Evolutionary conservation across 306 rosid species (phyloP).

Genomic region (Cucurbita argyrosperma): DNA sequence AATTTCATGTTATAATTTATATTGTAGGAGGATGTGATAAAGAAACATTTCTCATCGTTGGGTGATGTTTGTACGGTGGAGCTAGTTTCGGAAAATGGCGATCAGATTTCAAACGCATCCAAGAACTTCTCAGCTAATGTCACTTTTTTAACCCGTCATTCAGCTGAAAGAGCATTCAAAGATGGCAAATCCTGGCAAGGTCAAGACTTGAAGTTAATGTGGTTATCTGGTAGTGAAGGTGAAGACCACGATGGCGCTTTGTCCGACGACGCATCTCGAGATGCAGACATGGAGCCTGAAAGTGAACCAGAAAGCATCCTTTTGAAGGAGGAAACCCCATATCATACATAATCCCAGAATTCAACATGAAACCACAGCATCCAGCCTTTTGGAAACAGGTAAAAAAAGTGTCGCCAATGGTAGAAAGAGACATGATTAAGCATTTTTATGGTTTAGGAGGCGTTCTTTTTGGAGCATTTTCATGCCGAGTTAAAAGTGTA

Average conservation of each 20-base stretch:
- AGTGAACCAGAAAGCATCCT: neutral
- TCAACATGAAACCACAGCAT: neutral
- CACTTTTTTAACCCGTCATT: constrained; percentile 1
- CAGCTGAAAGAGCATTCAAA: constrained; percentile 6
- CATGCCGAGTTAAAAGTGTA: constrained; percentile 5
- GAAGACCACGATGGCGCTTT: neutral
- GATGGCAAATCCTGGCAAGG: neutral
- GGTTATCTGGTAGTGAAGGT: neutral
- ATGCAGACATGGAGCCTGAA: constrained; percentile 3
- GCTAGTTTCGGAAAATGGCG: constrained; percentile 24
- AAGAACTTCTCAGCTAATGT: neutral
- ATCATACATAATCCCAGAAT: neutral
- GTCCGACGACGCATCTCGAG: neutral
- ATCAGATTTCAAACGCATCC: constrained; percentile 31
- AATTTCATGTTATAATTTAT: neutral
- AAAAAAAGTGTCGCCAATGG: neutral
- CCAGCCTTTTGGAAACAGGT: neutral
- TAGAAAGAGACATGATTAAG: constrained; percentile 2
- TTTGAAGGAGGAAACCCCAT: neutral
- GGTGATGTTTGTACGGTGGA: constrained; percentile 46
- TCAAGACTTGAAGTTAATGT: neutral
- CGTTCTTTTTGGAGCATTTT: constrained; percentile 1
- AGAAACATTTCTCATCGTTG: constrained; percentile 58
- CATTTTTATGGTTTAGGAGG: neutral
- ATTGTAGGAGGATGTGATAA: constrained; percentile 46